These are phyloP conservation scores for Setomelanomma holmii DNA, from an alignment of 2,329 filamentous ascomycete species.

Conservation along the genomic window DNA sequence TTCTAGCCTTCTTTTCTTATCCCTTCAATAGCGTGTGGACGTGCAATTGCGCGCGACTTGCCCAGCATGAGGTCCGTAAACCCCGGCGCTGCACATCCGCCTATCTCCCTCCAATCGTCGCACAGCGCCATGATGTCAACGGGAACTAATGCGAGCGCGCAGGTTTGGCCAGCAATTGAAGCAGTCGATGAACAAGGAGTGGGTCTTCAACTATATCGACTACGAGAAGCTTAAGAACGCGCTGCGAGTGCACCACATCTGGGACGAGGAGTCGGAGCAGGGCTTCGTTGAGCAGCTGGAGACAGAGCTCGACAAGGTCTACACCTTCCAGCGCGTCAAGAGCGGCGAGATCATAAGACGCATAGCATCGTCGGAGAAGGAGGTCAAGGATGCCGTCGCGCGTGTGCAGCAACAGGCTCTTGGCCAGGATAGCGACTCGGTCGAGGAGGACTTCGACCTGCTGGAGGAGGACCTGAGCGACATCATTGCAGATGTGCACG, in stretches of 20 bases:
- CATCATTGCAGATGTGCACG: slow-evolving; percentile 97
- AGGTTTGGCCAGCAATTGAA: slow-evolving; percentile 97
- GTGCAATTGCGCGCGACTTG: slow-evolving; percentile 16
- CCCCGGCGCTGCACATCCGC: slow-evolving; percentile 7
- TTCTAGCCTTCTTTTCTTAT: slow-evolving; percentile 11
- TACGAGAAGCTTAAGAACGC: slow-evolving; percentile 92
- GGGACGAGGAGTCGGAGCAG: slow-evolving; percentile 92
- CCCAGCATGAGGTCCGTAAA: slow-evolving; percentile 36
- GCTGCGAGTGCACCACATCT: slow-evolving; percentile 78
- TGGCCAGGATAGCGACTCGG: slow-evolving; percentile 56
- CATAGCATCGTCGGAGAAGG: slow-evolving; percentile 85
- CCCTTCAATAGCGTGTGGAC: neutral
- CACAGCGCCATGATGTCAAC: slow-evolving; percentile 27
- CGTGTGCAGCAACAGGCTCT: slow-evolving; percentile 51
- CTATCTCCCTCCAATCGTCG: slow-evolving; percentile 20
- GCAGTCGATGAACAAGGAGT: slow-evolving; percentile 94
- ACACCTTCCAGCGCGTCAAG: slow-evolving; percentile 97
- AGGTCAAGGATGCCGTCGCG: slow-evolving; percentile 86
- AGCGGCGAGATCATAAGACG: slow-evolving; percentile 92
- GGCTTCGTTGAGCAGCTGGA: slow-evolving; percentile 87
- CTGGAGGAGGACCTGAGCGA: slow-evolving; percentile 95
- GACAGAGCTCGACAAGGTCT: slow-evolving; percentile 94
- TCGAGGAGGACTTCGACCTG: slow-evolving; percentile 91
- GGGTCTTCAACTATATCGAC: slow-evolving; percentile 97
- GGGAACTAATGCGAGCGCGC: slow-evolving; percentile 32